Base-by-base conservation (phyloP, 805 yeast species). In the Candida railenensis region DNA sequence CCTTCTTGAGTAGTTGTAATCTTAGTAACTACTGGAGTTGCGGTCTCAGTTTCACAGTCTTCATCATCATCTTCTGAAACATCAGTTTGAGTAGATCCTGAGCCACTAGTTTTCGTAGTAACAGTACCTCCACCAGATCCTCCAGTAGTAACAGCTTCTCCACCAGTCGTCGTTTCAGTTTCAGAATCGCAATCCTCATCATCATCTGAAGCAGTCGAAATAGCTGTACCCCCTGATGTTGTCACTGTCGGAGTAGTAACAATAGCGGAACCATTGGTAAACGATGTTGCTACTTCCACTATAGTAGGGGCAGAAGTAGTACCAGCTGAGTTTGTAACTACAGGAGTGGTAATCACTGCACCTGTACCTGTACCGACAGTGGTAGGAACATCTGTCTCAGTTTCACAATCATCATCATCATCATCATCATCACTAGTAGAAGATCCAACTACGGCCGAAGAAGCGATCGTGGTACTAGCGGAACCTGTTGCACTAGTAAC, bases 331-430 rank as follows among this genome's bases (percentile, higher is more conserved):
- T 28, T 25, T 8, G 37, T 14, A n/a, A n/a, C n/a, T n/a, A n/a
- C n/a, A 18, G 33, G 37, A 20, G 48, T 40, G 3, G 50, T 21
- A 19, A 22, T 21, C 16, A 21, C 41, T 28, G 49, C 42, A 28
- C 20, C 37, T 21, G 45, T 7, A 20, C 37, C 12, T 42, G 19
- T 15, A 39, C 44, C 30, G 12, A 19, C 25, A 33, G 43, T 37
- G 3, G 40, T 14, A 12, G 42, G 39, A 25, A 16, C 25, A 19
- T 37, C 39, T 11, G 44, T 40, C 5, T 45, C 47, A 16, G 48
- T 46, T 21, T 47, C 53, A 38, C 49, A 46, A 34, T 48, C 50
- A 5, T 40, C 48, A 9, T 48, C 55, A 20, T 51, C 53, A 22
- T 45, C 48, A 20, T 48, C 53, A 16, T 37, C 42, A 15, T 32